These are phyloP conservation scores for Trichoderma simmonsii DNA, from an alignment of 2,329 filamentous ascomycete genomes.

Conservation along the genomic window DNA sequence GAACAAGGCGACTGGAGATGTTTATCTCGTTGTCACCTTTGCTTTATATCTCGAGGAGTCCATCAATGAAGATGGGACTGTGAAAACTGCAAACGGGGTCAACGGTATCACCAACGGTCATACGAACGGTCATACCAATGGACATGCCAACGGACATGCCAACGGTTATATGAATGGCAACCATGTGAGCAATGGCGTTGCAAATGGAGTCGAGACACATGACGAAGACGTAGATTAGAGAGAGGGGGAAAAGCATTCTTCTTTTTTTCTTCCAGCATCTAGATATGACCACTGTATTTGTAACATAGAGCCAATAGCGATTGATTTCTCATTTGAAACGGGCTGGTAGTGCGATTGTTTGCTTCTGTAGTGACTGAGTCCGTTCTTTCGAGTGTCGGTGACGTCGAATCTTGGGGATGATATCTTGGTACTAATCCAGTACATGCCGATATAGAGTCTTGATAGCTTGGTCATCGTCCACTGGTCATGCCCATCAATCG, in stretches of 20 bases:
- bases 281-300: not conserved
- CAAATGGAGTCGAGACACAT: constrained; percentile 32
- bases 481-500: not conserved
- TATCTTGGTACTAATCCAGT: not conserved
- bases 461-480: not conserved
- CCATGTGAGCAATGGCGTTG: constrained; percentile 23
- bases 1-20: constrained; percentile 67
- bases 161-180: constrained; percentile 28
- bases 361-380: not conserved
- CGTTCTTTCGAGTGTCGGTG: not conserved
- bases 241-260: not conserved
- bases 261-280: not conserved
- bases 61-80: constrained; percentile 55
- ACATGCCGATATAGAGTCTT: not conserved
- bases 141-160: constrained; percentile 52
- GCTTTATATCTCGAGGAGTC: constrained; percentile 69
- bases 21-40: constrained; percentile 80
- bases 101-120: constrained; percentile 16
- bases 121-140: constrained; percentile 43
- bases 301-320: not conserved
- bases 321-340: not conserved
- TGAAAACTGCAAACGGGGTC: constrained; percentile 43
- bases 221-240: constrained; percentile 45
- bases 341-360: not conserved
- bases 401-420: not conserved